These are phyloP conservation scores for Diaporthe aspalathi DNA, from an alignment of 2,329 filamentous ascomycete species.

Conservation along the genomic window DNA sequence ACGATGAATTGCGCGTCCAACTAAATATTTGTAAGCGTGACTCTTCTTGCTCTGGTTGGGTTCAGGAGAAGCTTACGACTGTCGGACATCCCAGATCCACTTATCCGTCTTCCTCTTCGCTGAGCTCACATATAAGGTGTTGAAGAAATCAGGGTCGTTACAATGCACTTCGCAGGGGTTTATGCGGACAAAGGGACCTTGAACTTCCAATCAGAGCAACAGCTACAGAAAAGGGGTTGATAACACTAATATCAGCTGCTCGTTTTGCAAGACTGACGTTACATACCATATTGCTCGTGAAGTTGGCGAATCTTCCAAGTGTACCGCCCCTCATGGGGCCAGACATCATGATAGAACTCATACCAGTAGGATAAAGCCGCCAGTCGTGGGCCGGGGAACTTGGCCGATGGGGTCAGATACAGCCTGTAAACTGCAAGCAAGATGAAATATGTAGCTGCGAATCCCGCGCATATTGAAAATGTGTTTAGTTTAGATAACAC, in stretches of 20 bases:
- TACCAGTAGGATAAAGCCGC: conserved; percentile 9
- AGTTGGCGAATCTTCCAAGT: conserved; percentile 16
- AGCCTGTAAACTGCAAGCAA: conserved; percentile 1
- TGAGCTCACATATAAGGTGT: background rate
- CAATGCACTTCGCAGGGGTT: conserved; percentile 27
- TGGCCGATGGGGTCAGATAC: background rate
- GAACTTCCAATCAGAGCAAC: background rate
- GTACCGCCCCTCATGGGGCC: conserved; percentile 11
- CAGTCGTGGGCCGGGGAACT: conserved; percentile 5
- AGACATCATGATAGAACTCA: conserved; percentile 23
- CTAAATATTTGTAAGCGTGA: background rate
- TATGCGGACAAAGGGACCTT: conserved; percentile 23
- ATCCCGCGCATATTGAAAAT: background rate
- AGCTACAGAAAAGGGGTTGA: background rate
- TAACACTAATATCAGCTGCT: too few species aligned
- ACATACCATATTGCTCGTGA: conserved; percentile 3
- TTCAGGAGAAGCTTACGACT: background rate
- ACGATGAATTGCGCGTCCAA: conserved; percentile 7
- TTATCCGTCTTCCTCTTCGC: conserved; percentile 20
- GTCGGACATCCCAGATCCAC: conserved; percentile 14
- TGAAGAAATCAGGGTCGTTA: conserved; percentile 18
- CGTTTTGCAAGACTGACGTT: background rate
- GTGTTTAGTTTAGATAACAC: background rate
- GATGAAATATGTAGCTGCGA: background rate
- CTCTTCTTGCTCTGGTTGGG: background rate